phyloP scores from a whole-genome alignment of 441 rosid genomes.

The Metrosideros polymorpha region DNA sequence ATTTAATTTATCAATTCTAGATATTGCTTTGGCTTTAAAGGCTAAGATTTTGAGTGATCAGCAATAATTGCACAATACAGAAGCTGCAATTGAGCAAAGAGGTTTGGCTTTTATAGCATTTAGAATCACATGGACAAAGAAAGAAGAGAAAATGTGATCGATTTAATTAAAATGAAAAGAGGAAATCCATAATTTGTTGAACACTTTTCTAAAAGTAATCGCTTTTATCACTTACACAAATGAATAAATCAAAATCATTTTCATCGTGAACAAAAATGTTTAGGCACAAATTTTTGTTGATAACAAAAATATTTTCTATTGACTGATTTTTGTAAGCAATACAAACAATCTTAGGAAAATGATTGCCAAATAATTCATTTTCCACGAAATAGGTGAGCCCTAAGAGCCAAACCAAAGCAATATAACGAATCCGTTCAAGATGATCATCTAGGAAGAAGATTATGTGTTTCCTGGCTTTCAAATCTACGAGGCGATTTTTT shows the following conservation, averaged over 20 bases:
- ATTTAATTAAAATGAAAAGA: not conserved
- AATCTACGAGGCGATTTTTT: not conserved
- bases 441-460: not conserved
- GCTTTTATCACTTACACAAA: not conserved
- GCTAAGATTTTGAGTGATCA: not conserved
- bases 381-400: not conserved
- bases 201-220: not conserved
- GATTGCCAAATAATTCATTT: not conserved
- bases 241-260: not conserved
- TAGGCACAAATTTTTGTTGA: not conserved
- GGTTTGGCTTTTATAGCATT: not conserved
- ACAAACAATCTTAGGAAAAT: not conserved
- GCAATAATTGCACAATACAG: not conserved
- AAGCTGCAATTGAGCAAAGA: not conserved
- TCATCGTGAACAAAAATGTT: not conserved
- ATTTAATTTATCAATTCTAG: not conserved
- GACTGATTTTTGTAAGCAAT: not conserved
- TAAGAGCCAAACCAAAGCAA: not conserved
- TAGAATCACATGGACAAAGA: not conserved
- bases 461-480: not conserved
- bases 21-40: not conserved
- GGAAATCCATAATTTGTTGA: not conserved
- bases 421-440: not conserved
- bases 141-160: not conserved
- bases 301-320: not conserved